phyloP scores from a whole-genome alignment of 176 grass and related monocot species.

The Eremochloa ophiuroides region DNA sequence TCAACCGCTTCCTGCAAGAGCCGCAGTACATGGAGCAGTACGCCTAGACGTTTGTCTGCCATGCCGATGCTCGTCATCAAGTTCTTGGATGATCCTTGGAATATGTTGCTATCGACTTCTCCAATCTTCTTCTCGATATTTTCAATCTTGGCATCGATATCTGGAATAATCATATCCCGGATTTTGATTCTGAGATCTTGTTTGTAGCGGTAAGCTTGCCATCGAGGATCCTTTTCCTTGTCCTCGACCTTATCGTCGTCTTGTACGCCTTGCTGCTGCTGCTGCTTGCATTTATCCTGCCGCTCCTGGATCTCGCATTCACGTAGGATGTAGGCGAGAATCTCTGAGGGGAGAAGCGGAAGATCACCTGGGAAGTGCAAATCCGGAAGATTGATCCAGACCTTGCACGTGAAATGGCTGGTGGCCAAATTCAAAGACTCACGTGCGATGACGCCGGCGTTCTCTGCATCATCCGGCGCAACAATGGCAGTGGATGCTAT shows the following conservation, averaged over 20 bases:
- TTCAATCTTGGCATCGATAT: neutral
- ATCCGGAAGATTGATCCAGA: neutral
- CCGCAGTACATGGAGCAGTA: neutral
- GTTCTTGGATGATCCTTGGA: neutral
- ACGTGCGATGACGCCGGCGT: neutral
- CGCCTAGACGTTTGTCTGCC: neutral
- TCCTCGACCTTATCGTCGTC: too few species aligned
- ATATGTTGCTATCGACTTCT: neutral
- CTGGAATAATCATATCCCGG: neutral
- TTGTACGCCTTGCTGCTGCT: neutral
- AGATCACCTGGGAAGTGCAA: neutral
- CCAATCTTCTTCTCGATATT: neutral
- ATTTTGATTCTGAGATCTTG: accelerated
- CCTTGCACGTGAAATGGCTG: neutral
- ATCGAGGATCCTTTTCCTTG: neutral
- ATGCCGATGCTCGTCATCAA: neutral
- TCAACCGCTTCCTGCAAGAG: neutral
- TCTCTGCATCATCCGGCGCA: neutral
- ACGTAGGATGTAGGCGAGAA: neutral
- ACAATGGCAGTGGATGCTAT: neutral
- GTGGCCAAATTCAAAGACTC: neutral
- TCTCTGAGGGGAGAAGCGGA: neutral
- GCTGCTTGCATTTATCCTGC: neutral
- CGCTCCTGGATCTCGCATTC: neutral
- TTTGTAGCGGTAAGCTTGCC: neutral